These are phyloP conservation scores for Trichoderma gracile DNA, from an alignment of 2,329 filamentous ascomycete species.

Conservation along the genomic window DNA sequence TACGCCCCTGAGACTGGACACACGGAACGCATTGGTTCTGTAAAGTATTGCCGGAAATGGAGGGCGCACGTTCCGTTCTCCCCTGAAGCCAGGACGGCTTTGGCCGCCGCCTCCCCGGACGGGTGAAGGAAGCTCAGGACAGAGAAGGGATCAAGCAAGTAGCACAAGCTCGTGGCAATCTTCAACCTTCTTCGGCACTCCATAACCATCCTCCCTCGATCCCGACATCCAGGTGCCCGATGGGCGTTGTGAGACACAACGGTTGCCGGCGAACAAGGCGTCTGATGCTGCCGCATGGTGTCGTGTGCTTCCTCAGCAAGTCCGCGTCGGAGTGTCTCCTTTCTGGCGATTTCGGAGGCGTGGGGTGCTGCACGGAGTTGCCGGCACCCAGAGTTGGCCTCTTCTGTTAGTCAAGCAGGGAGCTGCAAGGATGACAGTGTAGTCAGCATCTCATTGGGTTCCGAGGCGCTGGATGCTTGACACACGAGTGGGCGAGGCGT, in stretches of 20 bases:
- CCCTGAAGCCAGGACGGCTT: conserved; percentile 12
- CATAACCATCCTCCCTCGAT: not conserved
- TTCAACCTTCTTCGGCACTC: not conserved
- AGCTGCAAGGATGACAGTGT: conserved; percentile 1
- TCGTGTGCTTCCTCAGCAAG: conserved; percentile 19
- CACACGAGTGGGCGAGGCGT: not conserved
- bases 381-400: conserved; percentile 21
- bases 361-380: conserved; percentile 26
- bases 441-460: conserved; percentile 19
- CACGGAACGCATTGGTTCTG: not conserved
- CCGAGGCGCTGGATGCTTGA: conserved; percentile 8
- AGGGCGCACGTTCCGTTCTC: not conserved
- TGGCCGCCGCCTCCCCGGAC: conserved; percentile 12
- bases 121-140: conserved; percentile 22
- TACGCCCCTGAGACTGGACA: not conserved
- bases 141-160: conserved; percentile 20
- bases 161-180: conserved; percentile 14
- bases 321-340: conserved; percentile 6
- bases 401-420: not conserved
- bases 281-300: conserved; percentile 19
- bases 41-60: not conserved
- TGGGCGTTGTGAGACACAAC: conserved; percentile 20
- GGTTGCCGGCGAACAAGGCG: not conserved
- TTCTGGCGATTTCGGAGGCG: conserved; percentile 12
- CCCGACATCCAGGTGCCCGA: conserved; percentile 10